These are phyloP conservation scores for Fusarium praegraminearum DNA, from an alignment of 2,329 filamentous ascomycete genomes.

Conservation along the genomic window DNA sequence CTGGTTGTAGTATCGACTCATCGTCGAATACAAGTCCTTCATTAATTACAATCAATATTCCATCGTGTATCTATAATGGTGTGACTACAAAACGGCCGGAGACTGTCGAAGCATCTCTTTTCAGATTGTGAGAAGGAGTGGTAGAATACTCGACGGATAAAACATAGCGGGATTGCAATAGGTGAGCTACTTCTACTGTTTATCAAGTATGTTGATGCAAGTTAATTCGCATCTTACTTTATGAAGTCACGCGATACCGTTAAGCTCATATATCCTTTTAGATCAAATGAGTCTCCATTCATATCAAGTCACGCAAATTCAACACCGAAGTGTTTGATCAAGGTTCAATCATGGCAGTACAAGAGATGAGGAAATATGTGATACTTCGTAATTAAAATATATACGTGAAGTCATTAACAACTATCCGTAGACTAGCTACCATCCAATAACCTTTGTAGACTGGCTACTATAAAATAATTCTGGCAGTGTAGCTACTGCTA, in stretches of 20 bases:
- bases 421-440: not conserved
- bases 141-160: no score
- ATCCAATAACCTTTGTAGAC: not conserved
- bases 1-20: rapidly evolving
- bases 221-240: no score
- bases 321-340: rapidly evolving
- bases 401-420: not conserved
- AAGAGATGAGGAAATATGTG: no score
- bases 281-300: no score
- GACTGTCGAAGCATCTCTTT: no score
- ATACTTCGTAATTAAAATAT: not conserved
- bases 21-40: rapidly evolving
- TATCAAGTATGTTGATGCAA: rapidly evolving
- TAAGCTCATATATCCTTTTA: no score
- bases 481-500: not conserved
- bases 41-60: rapidly evolving
- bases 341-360: rapidly evolving
- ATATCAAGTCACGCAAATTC: rapidly evolving
- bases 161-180: rapidly evolving
- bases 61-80: no score
- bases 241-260: no score
- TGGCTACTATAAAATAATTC: not conserved
- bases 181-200: no score
- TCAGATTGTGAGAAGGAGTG: rapidly evolving
- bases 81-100: no score